Percentiles rank a stretch among this genome's conserved stretches.
Conservation (phyloP, 2,329 filamentous ascomycete species). For the Akanthomyces dipterigenus region DNA sequence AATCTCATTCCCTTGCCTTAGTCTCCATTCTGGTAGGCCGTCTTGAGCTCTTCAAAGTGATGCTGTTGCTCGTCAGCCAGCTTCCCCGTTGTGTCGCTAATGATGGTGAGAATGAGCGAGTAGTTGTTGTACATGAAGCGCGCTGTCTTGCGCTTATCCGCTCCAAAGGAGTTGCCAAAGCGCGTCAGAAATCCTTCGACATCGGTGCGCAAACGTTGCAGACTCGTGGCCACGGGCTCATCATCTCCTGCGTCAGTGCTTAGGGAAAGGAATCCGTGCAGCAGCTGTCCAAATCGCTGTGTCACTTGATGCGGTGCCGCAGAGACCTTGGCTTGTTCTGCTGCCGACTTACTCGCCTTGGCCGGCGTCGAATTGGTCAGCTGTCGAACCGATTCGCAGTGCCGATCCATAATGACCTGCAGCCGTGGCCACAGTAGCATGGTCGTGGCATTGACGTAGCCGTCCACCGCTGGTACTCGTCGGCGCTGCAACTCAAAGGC, state of each 20-base stretch:
- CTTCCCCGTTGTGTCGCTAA: slow-evolving; percentile 69
- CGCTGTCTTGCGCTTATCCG: slow-evolving; percentile 72
- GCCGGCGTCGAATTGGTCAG: slow-evolving; percentile 48
- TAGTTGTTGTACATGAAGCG: slow-evolving; percentile 96
- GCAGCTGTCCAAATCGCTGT: slow-evolving; percentile 89
- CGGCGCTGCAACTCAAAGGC: slow-evolving; percentile 91
- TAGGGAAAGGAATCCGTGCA: slow-evolving; percentile 76
- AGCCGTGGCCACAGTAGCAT: slow-evolving; percentile 97
- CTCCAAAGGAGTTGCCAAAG: slow-evolving; percentile 64
- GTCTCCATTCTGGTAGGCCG: slow-evolving; percentile 44
- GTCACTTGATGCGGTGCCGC: slow-evolving; percentile 87
- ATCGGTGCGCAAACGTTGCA: slow-evolving; percentile 70
- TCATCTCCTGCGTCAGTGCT: slow-evolving; percentile 86
- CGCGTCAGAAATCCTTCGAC: slow-evolving; percentile 77
- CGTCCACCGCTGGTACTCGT: slow-evolving; percentile 81
- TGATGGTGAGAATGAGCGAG: slow-evolving; percentile 86
- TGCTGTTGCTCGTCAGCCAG: slow-evolving; percentile 66
- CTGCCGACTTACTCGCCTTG: slow-evolving; percentile 32
- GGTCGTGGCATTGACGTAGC: slow-evolving; percentile 88
- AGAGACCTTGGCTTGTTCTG: slow-evolving; percentile 55
- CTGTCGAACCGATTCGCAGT: slow-evolving; percentile 77
- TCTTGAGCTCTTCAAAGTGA: slow-evolving; percentile 65
- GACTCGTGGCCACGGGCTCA: slow-evolving; percentile 79
- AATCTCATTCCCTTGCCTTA: not conserved
- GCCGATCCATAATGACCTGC: slow-evolving; percentile 87